Evolutionary conservation across 2,329 filamentous ascomycete species (phyloP).

Genomic region (Cercospora nicotianae): DNA sequence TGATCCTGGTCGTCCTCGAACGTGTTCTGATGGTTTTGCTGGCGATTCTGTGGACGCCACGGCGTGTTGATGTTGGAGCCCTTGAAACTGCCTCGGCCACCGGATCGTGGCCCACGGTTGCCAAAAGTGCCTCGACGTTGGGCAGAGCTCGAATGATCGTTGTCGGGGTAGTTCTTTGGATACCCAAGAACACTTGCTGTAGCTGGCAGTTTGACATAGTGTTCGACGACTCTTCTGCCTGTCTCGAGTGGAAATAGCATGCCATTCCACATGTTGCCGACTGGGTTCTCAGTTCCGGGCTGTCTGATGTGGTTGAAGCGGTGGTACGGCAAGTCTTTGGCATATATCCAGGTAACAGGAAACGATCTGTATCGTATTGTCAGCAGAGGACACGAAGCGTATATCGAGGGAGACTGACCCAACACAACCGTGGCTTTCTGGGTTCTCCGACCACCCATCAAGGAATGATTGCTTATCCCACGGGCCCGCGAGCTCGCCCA

Average conservation of each 20-base stretch:
- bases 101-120: slow-evolving; percentile 17
- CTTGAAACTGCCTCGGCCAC: slow-evolving; percentile 20
- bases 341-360: slow-evolving; percentile 32
- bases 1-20: not conserved
- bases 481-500: slow-evolving; percentile 35
- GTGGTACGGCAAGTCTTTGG: slow-evolving; percentile 35
- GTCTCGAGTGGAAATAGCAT: slow-evolving; percentile 33
- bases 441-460: slow-evolving; percentile 28
- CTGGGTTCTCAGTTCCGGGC: slow-evolving; percentile 26
- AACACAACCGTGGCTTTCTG: slow-evolving; percentile 12
- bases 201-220: slow-evolving; percentile 28
- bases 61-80: slow-evolving; percentile 11
- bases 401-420: slow-evolving; percentile 18
- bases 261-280: slow-evolving; percentile 40
- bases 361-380: slow-evolving; percentile 28
- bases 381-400: slow-evolving; percentile 6
- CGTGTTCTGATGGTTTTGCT: not conserved
- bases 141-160: slow-evolving; percentile 1
- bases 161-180: slow-evolving; percentile 23
- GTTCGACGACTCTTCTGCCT: slow-evolving; percentile 33
- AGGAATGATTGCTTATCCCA: slow-evolving; percentile 25
- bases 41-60: slow-evolving; percentile 3
- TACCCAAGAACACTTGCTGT: slow-evolving; percentile 27
- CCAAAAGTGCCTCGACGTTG: slow-evolving; percentile 11
- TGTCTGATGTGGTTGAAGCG: slow-evolving; percentile 33